Base-by-base conservation (phyloP, 306 rosid genomes). In the Alnus rubra region DNA sequence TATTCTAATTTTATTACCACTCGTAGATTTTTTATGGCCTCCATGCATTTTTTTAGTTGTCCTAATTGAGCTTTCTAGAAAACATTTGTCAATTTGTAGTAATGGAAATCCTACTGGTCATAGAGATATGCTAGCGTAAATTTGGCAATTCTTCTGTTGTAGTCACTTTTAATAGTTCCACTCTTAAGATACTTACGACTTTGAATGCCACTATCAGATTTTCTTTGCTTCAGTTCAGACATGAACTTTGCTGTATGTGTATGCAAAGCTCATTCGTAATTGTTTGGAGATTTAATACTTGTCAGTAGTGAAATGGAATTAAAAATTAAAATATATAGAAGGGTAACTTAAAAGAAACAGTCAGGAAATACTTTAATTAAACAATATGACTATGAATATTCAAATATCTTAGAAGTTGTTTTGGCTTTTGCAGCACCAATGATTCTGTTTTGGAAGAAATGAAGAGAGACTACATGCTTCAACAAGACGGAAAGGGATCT, bases 391-490 rank as follows among this genome's bases (percentile, higher is more conserved):
- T 67, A 28, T 75, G 69, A 48, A 82, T 75, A 72, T 74, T 51
- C 15, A 76, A 78, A 83, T 53, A 52, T 15, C 31, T 68, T 79
- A 49, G 33, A 30, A 6, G 2, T 2, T 70, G 23, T 60, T 55
- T 10, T 65, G 18, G 52, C 60, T 78, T 82, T 81, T 76, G 59
- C 89, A 92, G 96, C 82, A 92, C 97, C 14, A 90, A 89, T 69
- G 97, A 90, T 84, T 84, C 84, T 4, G 90, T 92, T 72, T 85
- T 90, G 78, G 96, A 92, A 84, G 88, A 90, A 86, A 90, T 92
- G 96, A 92, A 92, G 88, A 92, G 86, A 81, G 88, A 88, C 2
- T 92, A 92, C 86, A 77, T 79, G 84, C 87, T 88, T 52, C 88
- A 88, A 81, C 76, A 92, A 18, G 71, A 73, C 13, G 81, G 58